phyloP scores from a whole-genome alignment of 768 basidiomycete species.

The Mycena rebaudengoi region DNA sequence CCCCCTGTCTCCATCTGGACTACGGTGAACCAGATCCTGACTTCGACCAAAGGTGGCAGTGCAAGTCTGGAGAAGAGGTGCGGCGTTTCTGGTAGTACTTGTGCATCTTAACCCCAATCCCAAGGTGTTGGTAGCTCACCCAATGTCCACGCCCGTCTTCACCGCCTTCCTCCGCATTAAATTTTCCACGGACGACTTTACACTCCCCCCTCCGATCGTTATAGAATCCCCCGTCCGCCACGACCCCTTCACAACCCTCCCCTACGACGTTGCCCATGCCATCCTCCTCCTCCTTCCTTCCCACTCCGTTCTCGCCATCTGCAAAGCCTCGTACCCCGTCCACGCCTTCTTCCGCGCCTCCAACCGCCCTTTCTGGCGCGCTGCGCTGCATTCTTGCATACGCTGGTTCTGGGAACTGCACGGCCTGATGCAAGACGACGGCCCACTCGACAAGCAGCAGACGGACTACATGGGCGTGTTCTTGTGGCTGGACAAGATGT shows the following conservation, averaged over 20 bases:
- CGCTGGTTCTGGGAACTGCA: slow-evolving; percentile 7
- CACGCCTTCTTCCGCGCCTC: not conserved
- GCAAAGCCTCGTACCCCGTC: not conserved
- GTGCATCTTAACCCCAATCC: not conserved
- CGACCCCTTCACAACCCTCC: not conserved
- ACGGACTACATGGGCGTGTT: not conserved
- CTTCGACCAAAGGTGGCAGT: not conserved
- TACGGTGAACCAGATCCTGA: not conserved
- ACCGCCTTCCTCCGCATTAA: not conserved
- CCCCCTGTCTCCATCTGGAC: not conserved
- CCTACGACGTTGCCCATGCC: not conserved
- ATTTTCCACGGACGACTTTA: not conserved
- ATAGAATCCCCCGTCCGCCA: not conserved
- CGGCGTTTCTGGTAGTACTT: not conserved
- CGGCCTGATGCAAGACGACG: not conserved
- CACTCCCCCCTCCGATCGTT: not conserved
- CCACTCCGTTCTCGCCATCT: not conserved
- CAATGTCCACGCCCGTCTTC: not conserved
- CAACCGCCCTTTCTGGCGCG: not conserved
- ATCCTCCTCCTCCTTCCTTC: not conserved
- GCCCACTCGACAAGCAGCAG: not conserved
- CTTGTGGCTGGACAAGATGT: not conserved
- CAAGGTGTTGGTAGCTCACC: not conserved
- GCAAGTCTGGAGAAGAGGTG: not conserved
- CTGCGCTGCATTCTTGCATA: not conserved